Conservation (phyloP, 139 green algal species). For the Chlamydomonas sphaeroides region DNA sequence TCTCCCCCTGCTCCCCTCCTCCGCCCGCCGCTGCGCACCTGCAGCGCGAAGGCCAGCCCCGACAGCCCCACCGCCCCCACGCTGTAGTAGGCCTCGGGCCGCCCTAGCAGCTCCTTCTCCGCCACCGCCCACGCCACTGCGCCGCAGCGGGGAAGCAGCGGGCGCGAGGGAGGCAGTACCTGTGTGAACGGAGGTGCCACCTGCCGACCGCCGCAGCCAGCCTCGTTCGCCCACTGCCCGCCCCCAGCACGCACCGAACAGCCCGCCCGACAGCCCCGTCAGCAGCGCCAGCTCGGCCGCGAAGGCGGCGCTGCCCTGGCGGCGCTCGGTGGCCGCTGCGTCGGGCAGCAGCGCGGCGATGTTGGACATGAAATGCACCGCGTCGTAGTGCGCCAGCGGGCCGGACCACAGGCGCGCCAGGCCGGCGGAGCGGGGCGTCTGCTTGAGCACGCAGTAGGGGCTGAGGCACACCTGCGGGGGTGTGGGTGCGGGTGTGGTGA, state of each 20-base stretch:
- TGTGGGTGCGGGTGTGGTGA: too few species aligned
- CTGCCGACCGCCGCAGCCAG: too few species aligned
- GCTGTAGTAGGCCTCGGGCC: conserved; percentile 44
- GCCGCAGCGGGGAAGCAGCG: too few species aligned
- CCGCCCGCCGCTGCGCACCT: conserved; percentile 23
- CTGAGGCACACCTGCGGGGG: conserved; percentile 58
- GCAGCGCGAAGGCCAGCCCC: conserved; percentile 47
- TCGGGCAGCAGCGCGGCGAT: conserved; percentile 49
- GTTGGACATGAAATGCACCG: conserved; percentile 55
- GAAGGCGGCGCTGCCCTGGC: conserved; percentile 18
- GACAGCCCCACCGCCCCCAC: conserved; percentile 50
- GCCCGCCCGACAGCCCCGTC: conserved; percentile 20
- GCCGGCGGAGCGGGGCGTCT: too few species aligned
- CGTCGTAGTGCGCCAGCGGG: conserved; percentile 51
- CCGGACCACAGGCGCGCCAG: conserved; percentile 28
- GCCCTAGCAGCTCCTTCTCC: neutral
- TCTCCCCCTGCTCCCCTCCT: neutral
- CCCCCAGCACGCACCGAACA: conserved; percentile 43
- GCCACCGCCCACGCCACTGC: conserved; percentile 19
- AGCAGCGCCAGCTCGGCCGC: conserved; percentile 39
- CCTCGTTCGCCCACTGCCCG: neutral
- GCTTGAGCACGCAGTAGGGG: conserved; percentile 51
- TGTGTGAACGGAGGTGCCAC: neutral
- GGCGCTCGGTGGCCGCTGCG: conserved; percentile 41
- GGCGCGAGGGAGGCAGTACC: neutral